Base-by-base conservation (phyloP, 202 grass and related monocot species). In the Bolboschoenoplectus hybrid region DNA sequence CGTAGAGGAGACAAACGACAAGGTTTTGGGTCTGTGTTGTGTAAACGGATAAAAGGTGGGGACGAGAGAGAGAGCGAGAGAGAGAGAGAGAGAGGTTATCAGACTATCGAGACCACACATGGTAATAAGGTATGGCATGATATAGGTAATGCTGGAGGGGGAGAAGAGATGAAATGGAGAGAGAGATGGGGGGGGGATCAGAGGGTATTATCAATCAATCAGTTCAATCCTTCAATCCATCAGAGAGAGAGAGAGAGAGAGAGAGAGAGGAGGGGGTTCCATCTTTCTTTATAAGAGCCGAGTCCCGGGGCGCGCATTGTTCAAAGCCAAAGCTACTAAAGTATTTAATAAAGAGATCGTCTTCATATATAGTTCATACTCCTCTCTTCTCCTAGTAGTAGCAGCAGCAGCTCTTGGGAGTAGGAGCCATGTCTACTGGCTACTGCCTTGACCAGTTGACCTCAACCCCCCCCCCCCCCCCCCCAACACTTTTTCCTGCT, bases 171-270 rank as follows among this genome's bases (percentile, higher is more conserved):
- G 69, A 79, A 53, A 73, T 43, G 43, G 71, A 67, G 76, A 79
- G 43, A 53, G 77, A 38, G 77, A 66, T 44, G 26, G 67, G 63
- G 38, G 7, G 72, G 55, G 12, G 10, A 14, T 9, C 36, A 47
- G 81, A 84, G 64, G 81, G 82, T 67, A 84, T 84, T 84, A 84
- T 71, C 82, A 53, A 84, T 84, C 82, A 84, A 84, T 84, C 82
- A 71, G 63, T 70, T 78, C 82, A 84, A 84, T 57, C 57, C 35
- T 69, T 77, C 81, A 84, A 84, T 71, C 82, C 47, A 84, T 71
- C 35, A 1, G 26, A 52, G 9, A 52, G 50, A 55, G 10, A 55
- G 11, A 55, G 52, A 36, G 32, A 38, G 63, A 38, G 3, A 66
- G 26, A 36, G 19, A 67, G 34, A 83, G 26, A 69, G 19, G n/a